Conservation (phyloP, 176 grass and related monocot species). For the Microstegium vimineum region DNA sequence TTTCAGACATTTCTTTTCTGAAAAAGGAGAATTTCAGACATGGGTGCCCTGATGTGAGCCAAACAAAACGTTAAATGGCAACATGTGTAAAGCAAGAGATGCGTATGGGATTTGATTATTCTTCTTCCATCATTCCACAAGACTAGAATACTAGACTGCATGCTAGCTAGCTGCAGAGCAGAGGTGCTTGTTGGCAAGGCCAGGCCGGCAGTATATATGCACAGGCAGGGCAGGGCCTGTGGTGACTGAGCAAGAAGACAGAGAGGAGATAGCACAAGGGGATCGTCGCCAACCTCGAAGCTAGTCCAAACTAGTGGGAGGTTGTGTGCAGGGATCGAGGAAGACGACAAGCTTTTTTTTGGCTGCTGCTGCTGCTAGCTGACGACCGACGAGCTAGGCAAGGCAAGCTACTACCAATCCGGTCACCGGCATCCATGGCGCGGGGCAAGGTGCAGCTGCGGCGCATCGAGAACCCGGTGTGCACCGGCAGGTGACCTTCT, state of each 20-base stretch:
- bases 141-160: background rate
- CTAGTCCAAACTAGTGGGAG: conserved; percentile 99
- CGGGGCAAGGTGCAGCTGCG: conserved; percentile 69
- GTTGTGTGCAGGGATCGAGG: conserved; percentile 43
- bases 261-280: conserved; percentile 1
- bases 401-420: background rate
- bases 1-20: background rate
- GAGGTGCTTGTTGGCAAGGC: background rate
- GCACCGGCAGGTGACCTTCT: conserved; percentile 94
- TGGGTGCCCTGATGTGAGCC: background rate
- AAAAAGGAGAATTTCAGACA: background rate
- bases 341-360: background rate
- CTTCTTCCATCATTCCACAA: conserved; percentile 17
- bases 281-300: conserved; percentile 85
- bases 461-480: conserved; percentile 79
- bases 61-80: background rate
- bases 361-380: background rate
- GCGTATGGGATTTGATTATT: conserved; percentile 14
- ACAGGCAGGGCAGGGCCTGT: conserved; percentile 10
- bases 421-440: conserved; percentile 30
- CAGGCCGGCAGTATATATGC: conserved; percentile 33
- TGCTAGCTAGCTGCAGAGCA: background rate
- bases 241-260: conserved; percentile 27
- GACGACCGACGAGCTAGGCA: too few relatives aligned
- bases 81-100: conserved; percentile 28